Conservation (phyloP, 2,329 filamentous ascomycete genomes). For the Aspergillus alliaceus region DNA sequence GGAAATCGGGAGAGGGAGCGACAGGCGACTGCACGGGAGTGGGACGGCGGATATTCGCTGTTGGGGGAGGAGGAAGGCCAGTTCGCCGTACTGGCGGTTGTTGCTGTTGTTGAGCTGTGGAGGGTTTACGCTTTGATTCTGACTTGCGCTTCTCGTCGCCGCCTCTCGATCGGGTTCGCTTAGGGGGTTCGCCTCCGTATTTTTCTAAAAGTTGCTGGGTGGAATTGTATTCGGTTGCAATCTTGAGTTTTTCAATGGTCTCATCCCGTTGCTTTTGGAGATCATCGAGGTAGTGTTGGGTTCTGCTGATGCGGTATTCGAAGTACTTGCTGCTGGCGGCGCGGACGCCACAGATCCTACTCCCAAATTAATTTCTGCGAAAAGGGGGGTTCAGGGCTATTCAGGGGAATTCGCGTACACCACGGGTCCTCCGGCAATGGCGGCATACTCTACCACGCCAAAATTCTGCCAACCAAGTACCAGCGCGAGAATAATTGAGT, state of each 20-base stretch:
- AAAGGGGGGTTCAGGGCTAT: not conserved
- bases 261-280: constrained; percentile 76
- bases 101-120: constrained; percentile 22
- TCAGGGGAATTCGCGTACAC: constrained; percentile 54
- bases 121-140: constrained; percentile 18
- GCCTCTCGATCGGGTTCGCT: constrained; percentile 26
- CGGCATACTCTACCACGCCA: constrained; percentile 73
- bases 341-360: constrained; percentile 77
- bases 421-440: constrained; percentile 74
- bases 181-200: constrained; percentile 72
- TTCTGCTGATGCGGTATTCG: constrained; percentile 73
- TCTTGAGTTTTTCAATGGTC: constrained; percentile 92
- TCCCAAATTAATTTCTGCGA: not conserved
- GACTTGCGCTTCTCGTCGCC: constrained; percentile 23
- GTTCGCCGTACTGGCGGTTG: constrained; percentile 46
- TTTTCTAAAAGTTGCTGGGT: constrained; percentile 92
- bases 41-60: constrained; percentile 59
- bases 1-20: constrained; percentile 22
- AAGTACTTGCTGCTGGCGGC: constrained; percentile 69
- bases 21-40: constrained; percentile 11
- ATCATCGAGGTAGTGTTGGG: constrained; percentile 68
- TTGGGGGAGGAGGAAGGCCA: constrained; percentile 60
- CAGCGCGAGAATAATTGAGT: constrained; percentile 75
- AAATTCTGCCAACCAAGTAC: constrained; percentile 83
- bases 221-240: constrained; percentile 92